Percentiles rank a stretch among this genome's conserved stretches.
phyloP scores from a whole-genome alignment of 257 asterid genomes.

The Lithospermum erythrorhizon region DNA sequence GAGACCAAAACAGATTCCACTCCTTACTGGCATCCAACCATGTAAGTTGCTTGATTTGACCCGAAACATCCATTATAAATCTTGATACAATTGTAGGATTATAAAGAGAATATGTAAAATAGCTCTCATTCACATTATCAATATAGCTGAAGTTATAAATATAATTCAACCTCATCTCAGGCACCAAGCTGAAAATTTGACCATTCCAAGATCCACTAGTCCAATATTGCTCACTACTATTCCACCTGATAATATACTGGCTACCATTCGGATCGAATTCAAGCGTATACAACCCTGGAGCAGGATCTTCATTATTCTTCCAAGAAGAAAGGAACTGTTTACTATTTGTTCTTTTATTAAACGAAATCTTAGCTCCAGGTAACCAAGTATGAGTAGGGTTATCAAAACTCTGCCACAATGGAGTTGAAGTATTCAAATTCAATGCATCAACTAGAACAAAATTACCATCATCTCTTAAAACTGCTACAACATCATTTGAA shows the following conservation, averaged over 20 bases:
- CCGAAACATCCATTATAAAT: conserved; percentile 32
- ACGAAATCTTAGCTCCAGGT: conserved; percentile 53
- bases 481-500: conserved; percentile 31
- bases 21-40: conserved; percentile 16
- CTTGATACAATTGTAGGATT: conserved; percentile 13
- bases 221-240: conserved; percentile 37
- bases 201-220: conserved; percentile 62
- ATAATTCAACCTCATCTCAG: conserved; percentile 25
- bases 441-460: conserved; percentile 34
- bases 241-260: conserved; percentile 48
- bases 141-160: conserved; percentile 21
- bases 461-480: conserved; percentile 55
- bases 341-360: conserved; percentile 28
- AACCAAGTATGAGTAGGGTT: conserved; percentile 55
- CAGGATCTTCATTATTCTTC: conserved; percentile 68
- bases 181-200: conserved; percentile 42
- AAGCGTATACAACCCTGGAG: conserved; percentile 55
- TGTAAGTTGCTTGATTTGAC: conserved; percentile 27
- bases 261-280: conserved; percentile 37
- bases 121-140: conserved; percentile 26
- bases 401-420: conserved; percentile 62
- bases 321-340: conserved; percentile 57
- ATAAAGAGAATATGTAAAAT: conserved; percentile 25
- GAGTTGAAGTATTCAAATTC: conserved; percentile 2
- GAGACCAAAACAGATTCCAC: conserved; percentile 35